Base-by-base conservation (phyloP, 2,329 filamentous ascomycete species). In the Fusarium piperis region DNA sequence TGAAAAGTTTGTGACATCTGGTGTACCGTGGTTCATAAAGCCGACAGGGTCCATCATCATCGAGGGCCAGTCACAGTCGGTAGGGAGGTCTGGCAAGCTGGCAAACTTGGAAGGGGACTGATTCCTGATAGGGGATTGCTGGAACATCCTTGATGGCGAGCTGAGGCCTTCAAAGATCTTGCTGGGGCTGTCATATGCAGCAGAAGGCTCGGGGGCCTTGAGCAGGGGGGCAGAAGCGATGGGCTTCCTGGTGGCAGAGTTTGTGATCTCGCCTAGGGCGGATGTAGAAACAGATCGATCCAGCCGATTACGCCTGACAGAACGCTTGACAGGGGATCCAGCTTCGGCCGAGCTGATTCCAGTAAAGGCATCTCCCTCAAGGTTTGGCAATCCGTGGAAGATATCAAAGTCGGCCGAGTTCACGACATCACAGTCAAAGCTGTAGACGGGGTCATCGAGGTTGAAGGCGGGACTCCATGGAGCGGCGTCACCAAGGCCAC, bases 401-500 rank as follows among this genome's bases (percentile, higher is more conserved):
- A 93, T 89, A 76, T 93, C 90, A 74, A 92, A 91, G 20, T 87
- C 87, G 57, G 78, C 83, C 36, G 86, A 84, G 51, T 86, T 86
- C 63, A 80, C 78, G 48, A 82, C 79, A 65, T 88, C 86, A 64
- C 88, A 85, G 63, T 87, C 80, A 68, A 86, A 83, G 71, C 78
- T 79, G 60, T 86, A 88, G 18, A 85, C 75, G 3, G 82, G 78
- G 26, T 92, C 89, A 56, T 92, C 90, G 3, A 92, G 81, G 56
- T 88, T 85, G 78, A 93, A 90, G n/a, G 89, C 88, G 5, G 91
- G 89, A 72, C 91, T 92, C 87, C 90, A 92, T 5, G 88, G 88
- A 30, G 87, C 79, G 18, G 74, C 65, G 10, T 84, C 81, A 32
- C 90, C 87, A 16, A 85, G 83, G 10, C 78, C 81, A 18, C 72